Evolutionary conservation across 179 eudicot genomes (phyloP).

Genomic region (Silene coronaria): DNA sequence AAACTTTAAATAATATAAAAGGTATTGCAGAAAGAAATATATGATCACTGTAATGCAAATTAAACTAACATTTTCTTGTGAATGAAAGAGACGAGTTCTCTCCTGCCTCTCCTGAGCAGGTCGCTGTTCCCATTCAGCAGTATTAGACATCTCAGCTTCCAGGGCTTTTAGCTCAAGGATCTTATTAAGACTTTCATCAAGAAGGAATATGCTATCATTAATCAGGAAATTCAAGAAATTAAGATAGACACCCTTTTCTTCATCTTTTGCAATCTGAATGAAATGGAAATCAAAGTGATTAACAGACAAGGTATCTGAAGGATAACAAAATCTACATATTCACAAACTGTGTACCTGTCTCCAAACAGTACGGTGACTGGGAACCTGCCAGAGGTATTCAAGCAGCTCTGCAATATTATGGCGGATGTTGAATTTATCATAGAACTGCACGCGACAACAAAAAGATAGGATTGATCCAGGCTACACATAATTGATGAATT

Average conservation of each 20-base stretch:
- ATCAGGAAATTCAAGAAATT: constrained; percentile 89
- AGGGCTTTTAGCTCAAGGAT: constrained; percentile 89
- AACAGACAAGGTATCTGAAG: not conserved
- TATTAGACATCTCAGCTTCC: constrained; percentile 98
- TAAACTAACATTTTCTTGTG: constrained; percentile 81
- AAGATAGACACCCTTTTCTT: constrained; percentile 92
- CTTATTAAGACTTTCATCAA: constrained; percentile 95
- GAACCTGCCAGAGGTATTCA: constrained; percentile 97
- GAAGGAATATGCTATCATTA: constrained; percentile 88
- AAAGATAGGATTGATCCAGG: constrained; percentile 11
- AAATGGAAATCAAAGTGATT: constrained; percentile 6
- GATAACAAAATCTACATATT: not conserved
- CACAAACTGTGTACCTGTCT: constrained; percentile 43
- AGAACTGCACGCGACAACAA: constrained; percentile 57
- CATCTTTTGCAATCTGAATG: constrained; percentile 86
- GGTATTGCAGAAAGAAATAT: not conserved
- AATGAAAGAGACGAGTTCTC: constrained; percentile 82
- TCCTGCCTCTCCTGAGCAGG: constrained; percentile 97
- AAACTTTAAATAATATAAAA: not conserved
- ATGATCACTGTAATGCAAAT: not conserved
- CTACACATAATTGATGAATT: not conserved
- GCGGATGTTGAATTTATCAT: constrained; percentile 94
- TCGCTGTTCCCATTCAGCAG: constrained; percentile 87
- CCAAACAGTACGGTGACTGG: constrained; percentile 94
- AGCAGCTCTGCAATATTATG: constrained; percentile 97